Evolutionary conservation across 2,329 filamentous ascomycete species (phyloP).

Genomic region (Didymellaceae sp.): DNA sequence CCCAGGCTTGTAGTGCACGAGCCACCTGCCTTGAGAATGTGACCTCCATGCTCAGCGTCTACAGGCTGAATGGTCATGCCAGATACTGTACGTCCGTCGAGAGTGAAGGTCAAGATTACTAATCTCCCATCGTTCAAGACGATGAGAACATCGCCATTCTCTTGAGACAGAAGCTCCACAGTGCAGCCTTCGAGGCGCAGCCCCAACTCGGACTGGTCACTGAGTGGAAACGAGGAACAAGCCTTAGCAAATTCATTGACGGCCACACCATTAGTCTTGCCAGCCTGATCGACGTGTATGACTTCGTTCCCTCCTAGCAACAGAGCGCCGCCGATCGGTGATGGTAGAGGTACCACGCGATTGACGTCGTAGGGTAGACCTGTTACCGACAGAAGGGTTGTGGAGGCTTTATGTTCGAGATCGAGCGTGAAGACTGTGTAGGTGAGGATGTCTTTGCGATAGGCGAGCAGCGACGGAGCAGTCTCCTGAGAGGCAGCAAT

Average conservation of each 20-base stretch:
- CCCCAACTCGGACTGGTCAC: conserved; percentile 81
- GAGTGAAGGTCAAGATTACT: conserved; percentile 77
- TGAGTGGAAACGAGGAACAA: conserved; percentile 81
- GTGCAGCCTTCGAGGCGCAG: conserved; percentile 82
- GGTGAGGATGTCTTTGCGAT: conserved; percentile 82
- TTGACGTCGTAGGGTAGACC: conserved; percentile 87
- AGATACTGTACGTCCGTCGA: conserved; percentile 91
- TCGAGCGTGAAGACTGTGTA: conserved; percentile 97
- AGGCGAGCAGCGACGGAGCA: conserved; percentile 74
- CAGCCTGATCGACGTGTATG: conserved; percentile 94
- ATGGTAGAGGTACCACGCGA: conserved; percentile 79
- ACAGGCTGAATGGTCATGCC: conserved; percentile 77
- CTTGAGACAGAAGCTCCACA: conserved; percentile 76
- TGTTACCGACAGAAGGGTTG: conserved; percentile 84
- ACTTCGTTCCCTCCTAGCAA: conserved; percentile 88
- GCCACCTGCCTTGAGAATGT: conserved; percentile 65
- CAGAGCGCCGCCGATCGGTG: conserved; percentile 86
- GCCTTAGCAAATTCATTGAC: conserved; percentile 90
- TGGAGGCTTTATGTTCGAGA: conserved; percentile 90
- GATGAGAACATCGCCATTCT: conserved; percentile 84
- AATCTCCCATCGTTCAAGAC: conserved; percentile 77
- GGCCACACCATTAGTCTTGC: conserved; percentile 88
- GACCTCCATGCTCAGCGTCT: conserved; percentile 66
- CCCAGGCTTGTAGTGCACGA: conserved; percentile 75
- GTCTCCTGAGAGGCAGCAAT: conserved; percentile 77